Conservation (phyloP, 1,284 basidiomycete species). For the Kalmanozyma brasiliensis region DNA sequence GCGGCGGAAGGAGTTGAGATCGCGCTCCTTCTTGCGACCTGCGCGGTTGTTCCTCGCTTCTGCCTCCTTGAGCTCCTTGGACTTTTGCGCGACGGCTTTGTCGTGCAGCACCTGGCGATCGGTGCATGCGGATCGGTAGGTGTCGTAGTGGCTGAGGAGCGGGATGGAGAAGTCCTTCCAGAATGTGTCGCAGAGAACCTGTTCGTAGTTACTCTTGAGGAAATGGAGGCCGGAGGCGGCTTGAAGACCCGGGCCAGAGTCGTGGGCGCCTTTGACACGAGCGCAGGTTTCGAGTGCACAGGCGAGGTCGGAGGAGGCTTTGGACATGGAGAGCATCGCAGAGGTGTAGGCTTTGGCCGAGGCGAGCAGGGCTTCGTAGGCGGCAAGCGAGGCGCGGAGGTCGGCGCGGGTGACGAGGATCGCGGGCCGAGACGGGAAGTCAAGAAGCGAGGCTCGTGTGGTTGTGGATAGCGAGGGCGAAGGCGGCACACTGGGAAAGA, state of each 20-base stretch:
- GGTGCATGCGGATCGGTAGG: constrained; percentile 78
- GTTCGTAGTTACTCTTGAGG: constrained; percentile 90
- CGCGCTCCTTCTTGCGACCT: constrained; percentile 76
- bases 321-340: constrained; percentile 83
- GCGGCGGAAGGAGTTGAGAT: constrained; percentile 59
- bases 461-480: constrained; percentile 50
- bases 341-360: constrained; percentile 84
- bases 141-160: constrained; percentile 82
- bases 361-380: constrained; percentile 85
- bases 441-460: constrained; percentile 71
- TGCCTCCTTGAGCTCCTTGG: constrained; percentile 84
- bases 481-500: constrained; percentile 32
- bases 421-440: constrained; percentile 75
- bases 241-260: constrained; percentile 55
- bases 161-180: constrained; percentile 92
- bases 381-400: constrained; percentile 79
- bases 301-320: constrained; percentile 85
- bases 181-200: constrained; percentile 85
- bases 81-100: constrained; percentile 75
- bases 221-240: constrained; percentile 79
- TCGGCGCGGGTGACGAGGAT: constrained; percentile 85
- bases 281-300: constrained; percentile 71
- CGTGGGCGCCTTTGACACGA: constrained; percentile 63
- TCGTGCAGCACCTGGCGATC: constrained; percentile 66
- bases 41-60: constrained; percentile 84